Evolutionary conservation across 371 early-diverging fungal species (phyloP), one percentile per base, ranked within the genome.

Genomic region (Circinella umbellata): DNA sequence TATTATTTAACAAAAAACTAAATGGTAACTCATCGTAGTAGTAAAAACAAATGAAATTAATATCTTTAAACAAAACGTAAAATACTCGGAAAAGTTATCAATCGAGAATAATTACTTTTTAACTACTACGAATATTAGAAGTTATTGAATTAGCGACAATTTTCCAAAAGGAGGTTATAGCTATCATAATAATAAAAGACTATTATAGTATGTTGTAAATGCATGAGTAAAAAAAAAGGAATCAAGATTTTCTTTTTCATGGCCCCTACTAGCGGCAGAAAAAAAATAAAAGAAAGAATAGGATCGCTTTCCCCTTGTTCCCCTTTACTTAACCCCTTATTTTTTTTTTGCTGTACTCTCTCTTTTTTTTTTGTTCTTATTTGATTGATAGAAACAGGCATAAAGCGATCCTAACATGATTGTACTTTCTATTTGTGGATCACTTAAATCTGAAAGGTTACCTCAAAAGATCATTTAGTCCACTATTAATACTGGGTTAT

Each of bases 201-300:
- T 57, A 27, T n/a, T 57, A 11, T n/a, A 34, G 17, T 20, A 54
- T 54, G 54, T 54, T 54, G 54, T 20, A 57, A 57, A 57, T 27
- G 37, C 57, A 57, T 4, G 57, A 34, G 57, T 57, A 11, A 57
- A 34, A 57, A 57, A 42, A 42, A 42, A 15, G 57, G 57, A 57
- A 57, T 34, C 35, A 57, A 57, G 57, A 57, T 34, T 57, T 57
- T 54, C 15, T 47, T 47, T 54, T 54, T 57, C 57, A n/a, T 57
- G 57, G 57, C 57, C 57, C 57, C 57, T 57, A n/a, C 57, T 57
- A 57, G 57, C 57, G 27, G 34, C 35, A 57, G 57, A 57, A 57
- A 57, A 57, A 57, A 10, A 42, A 11, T 9, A 42, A 42, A 11
- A 42, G 27, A 27, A 27, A 27, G 0, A 48, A 48, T 48, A 48